phyloP scores from a whole-genome alignment of 768 basidiomycete genomes.

The Tephrocybe rancida region DNA sequence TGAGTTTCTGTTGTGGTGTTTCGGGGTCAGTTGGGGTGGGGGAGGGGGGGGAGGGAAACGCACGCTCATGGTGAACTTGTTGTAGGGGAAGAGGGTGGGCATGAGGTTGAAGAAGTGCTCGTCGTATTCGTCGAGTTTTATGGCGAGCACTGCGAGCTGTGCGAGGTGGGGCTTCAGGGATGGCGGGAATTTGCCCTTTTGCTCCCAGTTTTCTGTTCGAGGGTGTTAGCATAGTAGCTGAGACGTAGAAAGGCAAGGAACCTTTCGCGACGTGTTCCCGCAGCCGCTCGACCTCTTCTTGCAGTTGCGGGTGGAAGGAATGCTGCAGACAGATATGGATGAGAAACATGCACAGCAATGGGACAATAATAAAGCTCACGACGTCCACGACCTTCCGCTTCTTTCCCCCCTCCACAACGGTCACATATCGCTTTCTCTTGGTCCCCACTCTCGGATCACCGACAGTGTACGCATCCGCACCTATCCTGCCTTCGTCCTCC shows the following conservation, averaged over 20 bases:
- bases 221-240: background rate
- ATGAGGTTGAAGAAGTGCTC: constrained; percentile 91
- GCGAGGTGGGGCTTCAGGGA: constrained; percentile 71
- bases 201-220: constrained; percentile 67
- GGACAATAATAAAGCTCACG: constrained; percentile 40
- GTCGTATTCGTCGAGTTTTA: constrained; percentile 86
- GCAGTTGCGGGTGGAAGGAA: constrained; percentile 73
- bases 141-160: constrained; percentile 75
- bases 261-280: constrained; percentile 62
- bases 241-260: constrained; percentile 23
- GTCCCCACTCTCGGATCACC: constrained; percentile 41
- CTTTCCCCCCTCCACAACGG: constrained; percentile 62
- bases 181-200: constrained; percentile 90
- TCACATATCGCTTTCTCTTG: constrained; percentile 57
- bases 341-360: background rate
- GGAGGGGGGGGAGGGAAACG: constrained; percentile 24
- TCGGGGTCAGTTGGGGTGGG: background rate
- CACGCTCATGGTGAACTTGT: constrained; percentile 91
- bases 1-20: constrained; percentile 72
- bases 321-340: constrained; percentile 39
- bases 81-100: constrained; percentile 90
- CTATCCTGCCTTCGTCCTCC: constrained; percentile 8
- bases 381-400: constrained; percentile 72
- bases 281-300: constrained; percentile 60
- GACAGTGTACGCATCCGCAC: constrained; percentile 2